These are phyloP conservation scores for Gaeumannomyces sp. DNA, from an alignment of 2,329 filamentous ascomycete genomes.

Conservation along the genomic window DNA sequence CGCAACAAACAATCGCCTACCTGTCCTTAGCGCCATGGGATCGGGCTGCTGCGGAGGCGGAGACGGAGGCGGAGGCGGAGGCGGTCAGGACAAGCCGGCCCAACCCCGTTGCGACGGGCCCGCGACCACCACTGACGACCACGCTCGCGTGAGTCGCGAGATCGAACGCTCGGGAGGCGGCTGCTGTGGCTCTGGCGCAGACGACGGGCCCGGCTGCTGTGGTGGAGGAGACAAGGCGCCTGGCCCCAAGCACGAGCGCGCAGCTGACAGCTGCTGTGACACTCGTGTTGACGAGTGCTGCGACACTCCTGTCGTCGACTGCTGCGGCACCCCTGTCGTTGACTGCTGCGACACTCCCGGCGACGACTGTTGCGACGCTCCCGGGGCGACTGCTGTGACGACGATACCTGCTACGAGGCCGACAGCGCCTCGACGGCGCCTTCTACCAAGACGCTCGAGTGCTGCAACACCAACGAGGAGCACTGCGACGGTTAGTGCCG, in stretches of 20 bases:
- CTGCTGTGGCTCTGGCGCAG: not conserved
- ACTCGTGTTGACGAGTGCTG: no score
- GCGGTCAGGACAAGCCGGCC: not conserved
- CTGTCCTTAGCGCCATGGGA: constrained; percentile 1
- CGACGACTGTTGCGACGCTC: not conserved
- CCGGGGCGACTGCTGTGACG: constrained; percentile 4
- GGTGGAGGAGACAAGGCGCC: not conserved
- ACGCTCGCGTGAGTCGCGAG: not conserved
- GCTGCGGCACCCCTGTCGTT: no score
- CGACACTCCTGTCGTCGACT: not conserved
- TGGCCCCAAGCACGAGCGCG: not conserved
- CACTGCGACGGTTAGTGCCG: constrained; percentile 13
- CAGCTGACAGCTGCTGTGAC: not conserved
- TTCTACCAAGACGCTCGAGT: constrained; percentile 15
- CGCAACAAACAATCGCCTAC: not conserved
- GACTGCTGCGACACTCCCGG: no score
- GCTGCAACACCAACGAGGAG: constrained; percentile 22
- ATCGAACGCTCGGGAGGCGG: no score
- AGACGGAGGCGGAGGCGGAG: not conserved
- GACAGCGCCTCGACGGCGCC: not conserved
- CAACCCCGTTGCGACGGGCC: not conserved
- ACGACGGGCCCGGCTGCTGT: not conserved
- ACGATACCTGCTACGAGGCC: constrained; percentile 7
- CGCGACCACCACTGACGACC: not conserved
- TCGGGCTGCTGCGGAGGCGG: constrained; percentile 6